Percentiles rank a stretch among this genome's conserved stretches.
Evolutionary conservation across 208 protist species (phyloP).

Genomic region (Acanthamoeba healyi): DNA sequence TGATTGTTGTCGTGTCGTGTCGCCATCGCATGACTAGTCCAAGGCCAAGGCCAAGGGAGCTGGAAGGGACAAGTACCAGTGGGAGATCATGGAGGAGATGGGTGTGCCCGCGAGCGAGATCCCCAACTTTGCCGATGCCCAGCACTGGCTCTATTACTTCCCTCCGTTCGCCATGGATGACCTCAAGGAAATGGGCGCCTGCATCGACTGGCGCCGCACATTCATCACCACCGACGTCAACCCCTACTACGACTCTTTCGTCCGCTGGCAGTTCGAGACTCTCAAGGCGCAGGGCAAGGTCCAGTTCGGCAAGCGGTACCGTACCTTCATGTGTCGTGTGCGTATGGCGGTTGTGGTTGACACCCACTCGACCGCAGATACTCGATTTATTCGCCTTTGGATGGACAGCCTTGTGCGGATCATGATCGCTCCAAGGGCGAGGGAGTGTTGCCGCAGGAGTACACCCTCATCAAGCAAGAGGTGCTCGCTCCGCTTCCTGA

Average conservation of each 20-base stretch:
- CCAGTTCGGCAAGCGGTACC: constrained; percentile 97
- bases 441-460: constrained; percentile 98
- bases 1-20: background rate
- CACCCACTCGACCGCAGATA: too few relatives aligned
- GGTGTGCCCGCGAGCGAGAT: constrained; percentile 98
- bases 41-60: constrained; percentile 94
- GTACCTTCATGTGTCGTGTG: too few relatives aligned
- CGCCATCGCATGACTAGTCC: constrained; percentile 8
- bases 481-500: constrained; percentile 87
- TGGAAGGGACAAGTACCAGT: constrained; percentile 95
- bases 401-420: constrained; percentile 99
- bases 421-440: constrained; percentile 99
- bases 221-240: constrained; percentile 99
- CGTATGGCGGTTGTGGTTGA: too few relatives aligned
- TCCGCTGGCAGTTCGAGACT: constrained; percentile 97
- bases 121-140: constrained; percentile 97
- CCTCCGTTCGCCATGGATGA: constrained; percentile 96
- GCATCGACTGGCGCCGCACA: constrained; percentile 98
- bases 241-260: constrained; percentile 99
- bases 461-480: constrained; percentile 97
- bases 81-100: constrained; percentile 98
- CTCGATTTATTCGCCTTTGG: constrained; percentile 98
- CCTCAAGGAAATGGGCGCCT: constrained; percentile 95
- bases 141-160: constrained; percentile 99
- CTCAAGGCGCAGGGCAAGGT: constrained; percentile 95